These are phyloP conservation scores for Lepiota brunneoincarnata DNA, from an alignment of 768 basidiomycete species.

Conservation along the genomic window DNA sequence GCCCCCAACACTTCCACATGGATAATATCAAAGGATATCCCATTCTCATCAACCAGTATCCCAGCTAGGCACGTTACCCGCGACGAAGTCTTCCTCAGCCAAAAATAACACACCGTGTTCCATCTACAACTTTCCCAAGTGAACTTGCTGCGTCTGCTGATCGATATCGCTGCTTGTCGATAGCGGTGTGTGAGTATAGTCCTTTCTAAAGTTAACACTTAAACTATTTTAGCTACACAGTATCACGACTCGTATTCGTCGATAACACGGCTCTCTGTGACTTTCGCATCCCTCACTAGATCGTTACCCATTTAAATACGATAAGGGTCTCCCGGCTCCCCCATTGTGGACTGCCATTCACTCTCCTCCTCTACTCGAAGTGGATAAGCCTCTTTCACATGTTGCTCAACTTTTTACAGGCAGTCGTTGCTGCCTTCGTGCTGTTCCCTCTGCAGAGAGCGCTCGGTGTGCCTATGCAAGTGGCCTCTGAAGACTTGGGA, in stretches of 20 bases:
- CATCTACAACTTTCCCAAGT: too few species aligned
- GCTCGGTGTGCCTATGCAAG: slow-evolving; percentile 7
- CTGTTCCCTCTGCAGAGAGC: background rate
- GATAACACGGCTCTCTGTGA: background rate
- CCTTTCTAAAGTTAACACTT: background rate
- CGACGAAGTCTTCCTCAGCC: too few species aligned
- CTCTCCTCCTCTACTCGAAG: background rate
- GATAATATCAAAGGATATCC: too few species aligned
- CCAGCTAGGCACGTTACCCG: too few species aligned
- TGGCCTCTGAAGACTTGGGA: slow-evolving; percentile 8
- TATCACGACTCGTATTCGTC: background rate
- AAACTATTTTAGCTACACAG: background rate
- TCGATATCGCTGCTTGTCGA: background rate
- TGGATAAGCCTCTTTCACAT: background rate
- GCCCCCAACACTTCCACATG: too few species aligned
- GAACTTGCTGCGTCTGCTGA: too few species aligned
- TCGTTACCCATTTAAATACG: background rate
- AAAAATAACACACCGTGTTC: too few species aligned
- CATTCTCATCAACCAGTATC: too few species aligned
- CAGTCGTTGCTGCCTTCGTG: background rate
- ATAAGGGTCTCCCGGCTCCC: background rate
- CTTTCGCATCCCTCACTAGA: too few species aligned
- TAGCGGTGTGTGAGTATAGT: background rate
- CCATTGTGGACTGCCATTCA: background rate
- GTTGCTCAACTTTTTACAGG: background rate